Base-by-base conservation (phyloP, 2,329 filamentous ascomycete genomes). In the Fusarium chaquense region DNA sequence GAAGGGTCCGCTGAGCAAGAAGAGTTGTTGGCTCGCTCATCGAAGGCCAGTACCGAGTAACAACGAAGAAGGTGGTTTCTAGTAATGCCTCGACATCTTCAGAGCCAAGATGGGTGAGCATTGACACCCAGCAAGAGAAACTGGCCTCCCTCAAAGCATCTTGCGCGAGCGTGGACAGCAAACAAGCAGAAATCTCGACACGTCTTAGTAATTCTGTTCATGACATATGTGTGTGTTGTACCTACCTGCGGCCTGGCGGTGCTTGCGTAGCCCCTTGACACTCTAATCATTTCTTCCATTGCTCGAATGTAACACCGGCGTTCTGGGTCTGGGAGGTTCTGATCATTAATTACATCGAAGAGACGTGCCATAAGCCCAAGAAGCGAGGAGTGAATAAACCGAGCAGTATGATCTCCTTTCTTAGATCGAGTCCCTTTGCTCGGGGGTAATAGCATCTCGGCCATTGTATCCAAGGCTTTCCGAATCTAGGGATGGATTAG, bases 61-160 rank as follows among this genome's bases (percentile, higher is more conserved):
- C 89, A 41, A 97, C 88, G 55, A 94, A 94, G 71, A 98, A 93
- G 0, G 94, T 97, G 61, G 95, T 94, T 76, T 97, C 94, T 11
- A 98, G 83, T 38, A 98, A 85, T 28, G 89, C 85, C 69, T 91
- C 90, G 8, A 97, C 85, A 75, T 98, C 94, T 26, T 94, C 91
- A 59, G 90, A 89, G 12, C 91, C 90, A 49, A 98, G 85, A 53
- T 90, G 87, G 30, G 82, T 86, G 20, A 98, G 86, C 81, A 99
- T 90, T 11, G 90, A 86, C 28, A 89, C 86, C 96, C 96, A 99
- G 50, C 94, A 93, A 6, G 87, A 88, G 74, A 98, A 94, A 3
- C 94, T 93, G 32, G 89, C 84, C 65, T 93, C 86, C 65, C 93
- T 89, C n/a, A 99, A 84, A 47, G 91, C 87, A 45, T 90, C 85